phyloP scores from a whole-genome alignment of 176 grass and related monocot genomes.

The Musa schizocarpa region DNA sequence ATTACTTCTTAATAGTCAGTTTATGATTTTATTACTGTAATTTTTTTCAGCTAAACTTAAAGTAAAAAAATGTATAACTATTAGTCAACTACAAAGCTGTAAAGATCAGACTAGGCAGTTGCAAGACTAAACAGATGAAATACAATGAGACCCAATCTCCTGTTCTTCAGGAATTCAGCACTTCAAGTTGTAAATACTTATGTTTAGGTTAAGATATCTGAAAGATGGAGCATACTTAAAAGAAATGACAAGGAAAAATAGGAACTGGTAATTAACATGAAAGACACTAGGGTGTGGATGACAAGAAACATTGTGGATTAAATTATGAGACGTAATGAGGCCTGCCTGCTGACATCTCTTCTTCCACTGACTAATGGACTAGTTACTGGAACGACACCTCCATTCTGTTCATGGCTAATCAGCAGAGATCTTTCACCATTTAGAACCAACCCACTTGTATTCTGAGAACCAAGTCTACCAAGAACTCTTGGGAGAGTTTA shows the following conservation, averaged over 20 bases:
- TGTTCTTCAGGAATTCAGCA: no score
- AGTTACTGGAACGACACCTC: slow-evolving; percentile 43
- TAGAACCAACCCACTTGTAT: slow-evolving; percentile 31
- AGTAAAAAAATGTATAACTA: no score
- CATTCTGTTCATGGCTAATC: slow-evolving; percentile 33
- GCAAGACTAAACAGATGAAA: no score
- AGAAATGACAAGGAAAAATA: background rate
- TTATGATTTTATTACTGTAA: no score
- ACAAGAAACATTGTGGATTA: background rate
- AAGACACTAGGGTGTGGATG: background rate
- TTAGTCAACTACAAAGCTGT: no score
- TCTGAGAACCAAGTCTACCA: slow-evolving; percentile 28
- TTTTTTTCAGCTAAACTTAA: no score
- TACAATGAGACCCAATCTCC: no score
- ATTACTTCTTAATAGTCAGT: no score
- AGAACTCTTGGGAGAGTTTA: slow-evolving; percentile 29
- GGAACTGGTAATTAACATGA: background rate
- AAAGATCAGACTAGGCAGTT: no score
- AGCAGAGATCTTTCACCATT: slow-evolving; percentile 46
- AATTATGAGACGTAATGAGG: slow-evolving; percentile 4
- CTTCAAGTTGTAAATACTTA: no score
- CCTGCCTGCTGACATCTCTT: slow-evolving; percentile 22
- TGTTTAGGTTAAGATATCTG: no score
- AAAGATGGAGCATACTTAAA: no score
- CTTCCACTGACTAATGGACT: slow-evolving; percentile 30